Evolutionary conservation across 306 rosid species (phyloP).

Genomic region (Acacia melanoxylon): DNA sequence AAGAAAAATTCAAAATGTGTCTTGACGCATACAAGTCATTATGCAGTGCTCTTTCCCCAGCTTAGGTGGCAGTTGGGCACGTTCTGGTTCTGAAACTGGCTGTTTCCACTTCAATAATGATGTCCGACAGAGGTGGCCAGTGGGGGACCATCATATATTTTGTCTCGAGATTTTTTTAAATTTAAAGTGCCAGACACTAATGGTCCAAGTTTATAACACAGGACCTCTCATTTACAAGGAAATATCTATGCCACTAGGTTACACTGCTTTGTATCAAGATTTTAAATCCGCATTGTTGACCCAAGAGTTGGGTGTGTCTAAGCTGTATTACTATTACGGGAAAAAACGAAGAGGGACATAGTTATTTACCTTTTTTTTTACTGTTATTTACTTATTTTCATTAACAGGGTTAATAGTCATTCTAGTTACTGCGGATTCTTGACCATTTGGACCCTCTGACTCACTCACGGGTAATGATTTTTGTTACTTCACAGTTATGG

Average conservation of each 20-base stretch:
- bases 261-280: neutral
- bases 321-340: neutral
- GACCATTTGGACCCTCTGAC: neutral
- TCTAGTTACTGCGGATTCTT: neutral
- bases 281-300: neutral
- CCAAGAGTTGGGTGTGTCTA: neutral
- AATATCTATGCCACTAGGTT: too few relatives aligned
- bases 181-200: too few relatives aligned
- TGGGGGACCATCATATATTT: neutral
- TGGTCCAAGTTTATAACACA: too few relatives aligned
- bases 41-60: constrained; percentile 45
- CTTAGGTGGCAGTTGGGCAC: constrained; percentile 26
- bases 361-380: neutral
- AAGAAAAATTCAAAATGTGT: constrained; percentile 59
- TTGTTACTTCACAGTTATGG: neutral
- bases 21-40: constrained; percentile 56
- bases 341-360: neutral
- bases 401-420: neutral
- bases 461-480: neutral
- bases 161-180: neutral
- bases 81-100: constrained; percentile 3
- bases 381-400: neutral
- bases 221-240: too few relatives aligned
- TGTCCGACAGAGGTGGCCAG: neutral
- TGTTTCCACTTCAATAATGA: neutral